Evolutionary conservation across 2,329 filamentous ascomycete species (phyloP), one percentile per base, ranked within the genome.

Genomic region (Scedosporium boydii): DNA sequence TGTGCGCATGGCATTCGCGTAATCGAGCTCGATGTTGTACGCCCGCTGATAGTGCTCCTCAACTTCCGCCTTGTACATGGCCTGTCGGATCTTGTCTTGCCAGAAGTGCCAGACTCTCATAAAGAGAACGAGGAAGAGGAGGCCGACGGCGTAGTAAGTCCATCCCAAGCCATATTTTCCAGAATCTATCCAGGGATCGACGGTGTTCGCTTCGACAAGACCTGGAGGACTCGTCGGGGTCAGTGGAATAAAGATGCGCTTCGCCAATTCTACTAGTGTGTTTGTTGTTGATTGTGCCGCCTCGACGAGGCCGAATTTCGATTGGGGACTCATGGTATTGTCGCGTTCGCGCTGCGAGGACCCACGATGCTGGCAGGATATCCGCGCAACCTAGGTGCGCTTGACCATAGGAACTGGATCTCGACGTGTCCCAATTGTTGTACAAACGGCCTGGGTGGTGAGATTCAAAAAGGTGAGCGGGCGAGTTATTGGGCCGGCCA

Each of bases 61-160:
- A 68, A 90, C 81, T 71, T 91, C 86, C 70, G 95, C 87, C 76
- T 96, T 93, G 77, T 95, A 90, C 64, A 95, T 85, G 65, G 91
- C 93, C 67, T 93, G 90, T 67, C 93, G 86, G 67, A 96, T 91
- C 77, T 95, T 96, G 78, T 97, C 93, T 68, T 93, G 91, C 88
- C 91, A 96, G 68, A 89, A 87, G 74, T 96, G 89, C 80, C 93
- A 96, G 71, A 90, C 81, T 67, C 91, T 86, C 71, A 93, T 79
- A 10, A 88, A 69, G 10, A 89, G 77, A 4, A 93, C 86, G 61
- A 85, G 69, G 29, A 83, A 81, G 66, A 93, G 81, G 64, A 97
- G 74, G 59, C 87, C 85, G 58, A 96, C 74, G 60, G 89, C 87
- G 70, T 96, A 96, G 74, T 96, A 96, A 14, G 93, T 91, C 86